Percentiles rank a stretch among this genome's conserved stretches.
These are phyloP conservation scores for Teratosphaeria destructans DNA, from an alignment of 2,329 filamentous ascomycete genomes.

Conservation along the genomic window DNA sequence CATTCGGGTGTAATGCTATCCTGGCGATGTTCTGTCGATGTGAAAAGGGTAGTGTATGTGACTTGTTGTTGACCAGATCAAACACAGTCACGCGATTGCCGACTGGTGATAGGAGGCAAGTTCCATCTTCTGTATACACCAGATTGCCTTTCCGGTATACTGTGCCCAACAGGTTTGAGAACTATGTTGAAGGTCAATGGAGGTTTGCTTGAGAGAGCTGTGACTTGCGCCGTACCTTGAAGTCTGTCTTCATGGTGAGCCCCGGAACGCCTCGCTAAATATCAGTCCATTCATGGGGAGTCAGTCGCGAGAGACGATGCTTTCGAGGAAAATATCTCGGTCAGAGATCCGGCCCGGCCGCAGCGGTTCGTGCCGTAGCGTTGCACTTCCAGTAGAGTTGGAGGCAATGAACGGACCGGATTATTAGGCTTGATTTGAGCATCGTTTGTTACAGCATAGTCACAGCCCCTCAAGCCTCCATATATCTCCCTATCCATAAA, in stretches of 20 bases:
- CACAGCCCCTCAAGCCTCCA: no score
- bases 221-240: constrained; percentile 56
- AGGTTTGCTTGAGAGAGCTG: neutral
- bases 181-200: constrained; percentile 43
- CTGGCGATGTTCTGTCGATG: constrained; percentile 89
- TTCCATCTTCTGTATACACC: constrained; percentile 91
- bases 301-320: neutral
- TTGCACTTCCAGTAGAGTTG: neutral
- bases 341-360: neutral
- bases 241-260: constrained; percentile 82
- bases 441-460: neutral
- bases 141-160: constrained; percentile 98
- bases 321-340: neutral
- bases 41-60: constrained; percentile 75
- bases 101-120: constrained; percentile 87
- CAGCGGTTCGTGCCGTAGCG: neutral
- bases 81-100: constrained; percentile 94
- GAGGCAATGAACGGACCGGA: neutral
- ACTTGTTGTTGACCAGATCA: constrained; percentile 89
- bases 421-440: neutral
- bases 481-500: no score
- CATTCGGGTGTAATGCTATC: constrained; percentile 77
- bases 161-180: constrained; percentile 95
- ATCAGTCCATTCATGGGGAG: neutral
- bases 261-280: neutral